Conservation (phyloP, 306 rosid species). For the Glycyrrhiza uralensis region DNA sequence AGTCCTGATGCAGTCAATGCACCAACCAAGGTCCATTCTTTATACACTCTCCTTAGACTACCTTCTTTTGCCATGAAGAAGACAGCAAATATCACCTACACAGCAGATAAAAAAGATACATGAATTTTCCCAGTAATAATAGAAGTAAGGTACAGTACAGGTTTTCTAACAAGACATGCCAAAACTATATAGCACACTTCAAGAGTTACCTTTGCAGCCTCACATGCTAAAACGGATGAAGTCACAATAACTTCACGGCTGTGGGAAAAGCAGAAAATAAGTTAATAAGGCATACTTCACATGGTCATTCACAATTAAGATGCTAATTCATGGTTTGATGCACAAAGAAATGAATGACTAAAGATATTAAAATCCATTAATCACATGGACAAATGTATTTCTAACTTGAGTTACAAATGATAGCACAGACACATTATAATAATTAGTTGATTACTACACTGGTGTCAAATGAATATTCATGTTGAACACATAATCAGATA, state of each 20-base stretch:
- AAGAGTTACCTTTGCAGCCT: conserved; percentile 70
- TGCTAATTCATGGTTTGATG: neutral
- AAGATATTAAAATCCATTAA: conserved; percentile 13
- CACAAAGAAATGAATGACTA: conserved; percentile 14
- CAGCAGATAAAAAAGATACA: conserved; percentile 13
- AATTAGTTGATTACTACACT: conserved; percentile 1
- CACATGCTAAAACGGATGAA: conserved; percentile 84
- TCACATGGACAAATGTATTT: neutral
- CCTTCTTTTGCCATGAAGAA: conserved; percentile 82
- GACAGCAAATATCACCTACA: conserved; percentile 69
- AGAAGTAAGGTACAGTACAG: neutral
- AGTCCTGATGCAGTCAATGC: conserved; percentile 95
- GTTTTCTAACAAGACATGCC: conserved; percentile 9
- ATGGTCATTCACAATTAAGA: conserved; percentile 6
- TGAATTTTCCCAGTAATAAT: conserved; percentile 1
- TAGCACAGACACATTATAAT: neutral
- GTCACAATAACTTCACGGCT: conserved; percentile 93
- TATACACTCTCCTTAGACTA: conserved; percentile 54
- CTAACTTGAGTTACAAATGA: neutral
- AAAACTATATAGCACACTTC: neutral
- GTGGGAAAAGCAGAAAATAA: conserved; percentile 21
- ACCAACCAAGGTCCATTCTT: conserved; percentile 80
- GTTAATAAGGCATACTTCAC: conserved; percentile 22
- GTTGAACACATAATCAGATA: neutral
- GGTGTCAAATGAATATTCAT: neutral